Conservation (phyloP, 2,329 filamentous ascomycete species). For the Arthrobotrys musiformis region DNA sequence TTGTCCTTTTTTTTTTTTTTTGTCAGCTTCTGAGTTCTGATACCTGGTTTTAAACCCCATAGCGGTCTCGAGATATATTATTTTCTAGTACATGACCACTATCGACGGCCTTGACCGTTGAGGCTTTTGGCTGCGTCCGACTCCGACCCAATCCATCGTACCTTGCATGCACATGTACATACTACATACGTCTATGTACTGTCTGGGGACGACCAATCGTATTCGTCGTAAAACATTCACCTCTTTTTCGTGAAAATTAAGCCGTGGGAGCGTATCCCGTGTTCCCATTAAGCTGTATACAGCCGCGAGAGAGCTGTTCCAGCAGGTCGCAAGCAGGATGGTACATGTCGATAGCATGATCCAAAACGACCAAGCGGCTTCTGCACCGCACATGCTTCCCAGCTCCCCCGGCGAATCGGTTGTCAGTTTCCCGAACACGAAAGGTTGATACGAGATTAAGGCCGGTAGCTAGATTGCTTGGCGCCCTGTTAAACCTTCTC, state of each 20-base stretch:
- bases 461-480: conserved; percentile 29
- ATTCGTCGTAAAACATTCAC: not conserved
- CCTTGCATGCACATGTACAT: conserved; percentile 1
- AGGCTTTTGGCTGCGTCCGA: not conserved
- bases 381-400: conserved; percentile 7
- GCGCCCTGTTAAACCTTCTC: conserved; percentile 44
- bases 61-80: not conserved
- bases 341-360: too few relatives aligned
- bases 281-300: not conserved
- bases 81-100: not conserved
- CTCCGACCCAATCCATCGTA: not conserved
- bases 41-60: conserved; percentile 11
- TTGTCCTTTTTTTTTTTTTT: not conserved
- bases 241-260: conserved; percentile 6
- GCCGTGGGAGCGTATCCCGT: conserved; percentile 11
- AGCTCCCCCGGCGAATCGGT: conserved; percentile 41
- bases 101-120: not conserved
- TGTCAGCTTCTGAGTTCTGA: not conserved
- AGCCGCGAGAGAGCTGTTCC: not conserved
- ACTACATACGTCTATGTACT: not conserved
- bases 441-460: conserved; percentile 26
- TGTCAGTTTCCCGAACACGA: conserved; percentile 39
- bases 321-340: not conserved
- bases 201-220: not conserved
- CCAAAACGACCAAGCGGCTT: too few relatives aligned